These are phyloP conservation scores for Penicillium italicum DNA, from an alignment of 2,329 filamentous ascomycete species.

Conservation along the genomic window DNA sequence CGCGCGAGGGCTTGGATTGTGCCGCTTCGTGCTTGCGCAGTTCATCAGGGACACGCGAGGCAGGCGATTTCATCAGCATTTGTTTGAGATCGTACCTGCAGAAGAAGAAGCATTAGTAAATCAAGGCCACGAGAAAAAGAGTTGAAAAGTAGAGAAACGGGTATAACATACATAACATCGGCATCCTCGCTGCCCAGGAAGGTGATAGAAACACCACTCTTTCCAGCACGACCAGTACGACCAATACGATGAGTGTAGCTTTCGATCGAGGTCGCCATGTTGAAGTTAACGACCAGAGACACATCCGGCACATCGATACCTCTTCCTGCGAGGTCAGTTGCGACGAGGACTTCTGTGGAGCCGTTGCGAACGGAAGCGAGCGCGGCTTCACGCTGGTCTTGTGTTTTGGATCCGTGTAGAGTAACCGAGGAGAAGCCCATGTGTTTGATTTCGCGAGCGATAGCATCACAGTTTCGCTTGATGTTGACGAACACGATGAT, in stretches of 20 bases:
- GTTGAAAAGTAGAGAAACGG: constrained; percentile 2
- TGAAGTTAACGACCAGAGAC: constrained; percentile 94
- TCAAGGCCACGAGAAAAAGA: not conserved
- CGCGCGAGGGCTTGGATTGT: constrained; percentile 69
- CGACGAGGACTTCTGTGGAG: constrained; percentile 80
- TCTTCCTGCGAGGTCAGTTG: constrained; percentile 90
- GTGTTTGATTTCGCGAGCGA: constrained; percentile 88
- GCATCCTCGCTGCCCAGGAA: constrained; percentile 88
- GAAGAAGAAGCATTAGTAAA: constrained; percentile 17
- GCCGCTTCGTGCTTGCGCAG: constrained; percentile 82
- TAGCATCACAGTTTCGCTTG: constrained; percentile 96
- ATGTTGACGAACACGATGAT: constrained; percentile 99
- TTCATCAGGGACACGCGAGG: constrained; percentile 88
- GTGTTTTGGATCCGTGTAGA: constrained; percentile 91
- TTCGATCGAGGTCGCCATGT: constrained; percentile 92
- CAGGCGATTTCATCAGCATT: constrained; percentile 86
- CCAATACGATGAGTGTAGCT: constrained; percentile 95
- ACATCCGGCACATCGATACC: constrained; percentile 98
- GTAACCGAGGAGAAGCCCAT: constrained; percentile 91
- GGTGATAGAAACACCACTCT: constrained; percentile 92
- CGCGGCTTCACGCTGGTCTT: constrained; percentile 94
- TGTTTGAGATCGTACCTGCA: constrained; percentile 76
- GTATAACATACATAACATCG: constrained; percentile 66
- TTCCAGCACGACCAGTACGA: constrained; percentile 93
- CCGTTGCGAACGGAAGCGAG: constrained; percentile 79